Evolutionary conservation across 306 rosid species (phyloP), one percentile per base, ranked within the genome.

Genomic region (Potentilla sterilis): DNA sequence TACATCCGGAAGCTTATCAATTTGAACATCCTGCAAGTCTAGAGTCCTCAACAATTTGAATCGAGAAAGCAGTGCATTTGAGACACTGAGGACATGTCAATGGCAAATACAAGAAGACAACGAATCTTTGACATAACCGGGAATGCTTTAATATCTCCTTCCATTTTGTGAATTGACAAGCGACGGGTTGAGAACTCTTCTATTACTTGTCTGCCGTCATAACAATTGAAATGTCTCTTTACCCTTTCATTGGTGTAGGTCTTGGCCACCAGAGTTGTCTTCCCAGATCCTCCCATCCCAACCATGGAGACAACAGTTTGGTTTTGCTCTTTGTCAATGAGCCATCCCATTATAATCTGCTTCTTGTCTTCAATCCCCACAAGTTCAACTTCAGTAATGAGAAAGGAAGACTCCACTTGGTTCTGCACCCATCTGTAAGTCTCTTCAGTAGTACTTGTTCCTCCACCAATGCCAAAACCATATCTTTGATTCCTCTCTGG

Each of bases 241-340:
- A 55, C 32, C 13, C 5, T 8, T 21, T 55, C 32, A 21, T 21
- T n/a, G 13, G 0, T n/a, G 62, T 4, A 55, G 32, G 62, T 55
- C 34, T 28, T 58, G 24, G 77, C 68, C 13, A 0, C 67, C n/a
- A 73, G n/a, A 37, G 77, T 73, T 0, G 77, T 73, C 5, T 73
- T 73, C 1, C 77, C 67, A 0, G 55, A 55, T 0, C 77, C 77
- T 10, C 77, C 81, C 62, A 49, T 59, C 0, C 81, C 81, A 18
- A 64, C 65, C 19, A 78, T 44, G 2, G 77, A 78, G 2, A 71
- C 5, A 9, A 65, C 67, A 4, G 22, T 71, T 1, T 51, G 65
- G 9, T 4, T 6, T 35, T 55, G 13, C 34, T 55, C 32, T 21
- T 21, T 54, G 48, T 32, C 11, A 18, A 37, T 0, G 0, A 72